Percentiles rank a stretch among this genome's conserved stretches.
These are phyloP conservation scores for Farysia itapuensis DNA, from an alignment of 1,284 basidiomycete species.

Conservation along the genomic window DNA sequence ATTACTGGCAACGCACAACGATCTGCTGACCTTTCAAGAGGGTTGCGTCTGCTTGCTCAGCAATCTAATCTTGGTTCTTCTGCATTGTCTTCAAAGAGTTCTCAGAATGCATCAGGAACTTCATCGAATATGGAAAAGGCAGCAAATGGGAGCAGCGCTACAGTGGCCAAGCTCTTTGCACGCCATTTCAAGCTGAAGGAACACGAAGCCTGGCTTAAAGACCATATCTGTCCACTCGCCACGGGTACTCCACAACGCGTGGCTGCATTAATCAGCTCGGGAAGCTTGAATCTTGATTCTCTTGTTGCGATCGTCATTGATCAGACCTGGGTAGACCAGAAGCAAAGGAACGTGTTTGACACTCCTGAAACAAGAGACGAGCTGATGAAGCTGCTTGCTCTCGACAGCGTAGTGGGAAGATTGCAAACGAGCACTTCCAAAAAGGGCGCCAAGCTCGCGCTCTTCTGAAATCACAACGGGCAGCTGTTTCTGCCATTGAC, in stretches of 20 bases:
- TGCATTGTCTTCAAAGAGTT: slow-evolving; percentile 2
- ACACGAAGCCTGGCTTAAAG: slow-evolving; percentile 44
- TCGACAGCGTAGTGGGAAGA: slow-evolving; percentile 14
- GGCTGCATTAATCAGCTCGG: slow-evolving; percentile 32
- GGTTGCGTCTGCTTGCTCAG: slow-evolving; percentile 33
- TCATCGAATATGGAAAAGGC: slow-evolving; percentile 6
- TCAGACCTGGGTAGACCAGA: slow-evolving; percentile 50
- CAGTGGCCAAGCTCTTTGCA: slow-evolving; percentile 55
- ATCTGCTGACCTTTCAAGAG: slow-evolving; percentile 46
- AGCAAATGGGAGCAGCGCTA: slow-evolving; percentile 2
- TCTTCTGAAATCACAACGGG: too few relatives aligned
- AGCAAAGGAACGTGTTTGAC: slow-evolving; percentile 50
- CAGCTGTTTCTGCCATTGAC: too few relatives aligned
- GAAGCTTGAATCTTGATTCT: slow-evolving; percentile 35
- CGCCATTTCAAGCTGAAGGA: slow-evolving; percentile 55
- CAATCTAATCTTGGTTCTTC: slow-evolving; percentile 9
- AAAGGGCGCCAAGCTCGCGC: slow-evolving; percentile 17
- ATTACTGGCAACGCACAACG: slow-evolving; percentile 53
- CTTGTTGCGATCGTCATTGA: slow-evolving; percentile 43
- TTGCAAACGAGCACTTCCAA: slow-evolving; percentile 7
- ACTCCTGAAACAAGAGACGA: slow-evolving; percentile 52
- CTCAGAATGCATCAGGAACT: slow-evolving; percentile 3
- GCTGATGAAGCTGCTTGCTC: slow-evolving; percentile 36
- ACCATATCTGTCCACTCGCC: slow-evolving; percentile 42
- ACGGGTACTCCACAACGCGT: slow-evolving; percentile 53